These are phyloP conservation scores for Gaeumannomyces tritici DNA, from an alignment of 2,329 filamentous ascomycete species.

Conservation along the genomic window DNA sequence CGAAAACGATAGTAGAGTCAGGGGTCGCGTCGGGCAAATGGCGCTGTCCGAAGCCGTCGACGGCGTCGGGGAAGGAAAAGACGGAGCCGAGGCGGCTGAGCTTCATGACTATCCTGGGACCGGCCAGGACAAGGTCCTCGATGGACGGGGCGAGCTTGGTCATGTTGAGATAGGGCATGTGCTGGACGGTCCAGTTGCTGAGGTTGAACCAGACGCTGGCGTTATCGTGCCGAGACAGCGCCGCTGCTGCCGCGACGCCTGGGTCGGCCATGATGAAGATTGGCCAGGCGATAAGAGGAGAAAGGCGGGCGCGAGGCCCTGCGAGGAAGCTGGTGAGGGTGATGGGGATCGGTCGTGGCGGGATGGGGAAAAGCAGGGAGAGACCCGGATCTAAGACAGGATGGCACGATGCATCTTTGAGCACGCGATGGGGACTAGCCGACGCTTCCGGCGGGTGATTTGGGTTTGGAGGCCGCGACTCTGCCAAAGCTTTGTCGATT, in stretches of 20 bases:
- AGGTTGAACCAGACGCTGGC: slow-evolving; percentile 41
- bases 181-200: slow-evolving; percentile 41
- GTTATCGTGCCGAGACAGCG: slow-evolving; percentile 26
- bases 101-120: slow-evolving; percentile 61
- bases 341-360: background rate
- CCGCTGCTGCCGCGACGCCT: slow-evolving; percentile 8
- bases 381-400: background rate
- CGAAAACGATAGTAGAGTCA: slow-evolving; percentile 23
- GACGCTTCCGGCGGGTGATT: background rate
- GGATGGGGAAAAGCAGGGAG: background rate
- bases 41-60: slow-evolving; percentile 51
- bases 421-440: background rate
- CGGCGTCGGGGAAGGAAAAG: slow-evolving; percentile 46
- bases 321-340: background rate
- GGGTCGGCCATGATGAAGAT: background rate
- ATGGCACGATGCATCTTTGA: background rate
- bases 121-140: slow-evolving; percentile 58
- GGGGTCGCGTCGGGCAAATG: slow-evolving; percentile 50
- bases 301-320: background rate
- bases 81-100: slow-evolving; percentile 58
- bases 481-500: background rate
- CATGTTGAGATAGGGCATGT: slow-evolving; percentile 35
- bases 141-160: slow-evolving; percentile 53
- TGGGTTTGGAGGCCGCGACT: too few species aligned
- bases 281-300: background rate